Conservation (phyloP, 139 green algal genomes). For the Chlamydomonas incerta region DNA sequence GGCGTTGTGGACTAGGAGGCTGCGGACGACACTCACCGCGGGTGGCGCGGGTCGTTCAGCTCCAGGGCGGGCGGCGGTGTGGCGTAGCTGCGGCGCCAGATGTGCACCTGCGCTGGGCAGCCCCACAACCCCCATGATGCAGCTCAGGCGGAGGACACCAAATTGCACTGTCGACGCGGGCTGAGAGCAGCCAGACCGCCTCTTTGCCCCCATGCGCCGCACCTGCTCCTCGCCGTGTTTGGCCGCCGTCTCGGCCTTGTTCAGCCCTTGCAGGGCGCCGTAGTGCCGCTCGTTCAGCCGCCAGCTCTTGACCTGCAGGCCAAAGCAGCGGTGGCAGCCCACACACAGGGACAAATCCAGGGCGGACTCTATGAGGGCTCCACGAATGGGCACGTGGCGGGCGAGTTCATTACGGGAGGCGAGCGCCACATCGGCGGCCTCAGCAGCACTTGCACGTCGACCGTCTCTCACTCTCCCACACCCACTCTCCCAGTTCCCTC, state of each 20-base stretch:
- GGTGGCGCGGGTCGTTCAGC: constrained; percentile 29
- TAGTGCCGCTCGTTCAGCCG: constrained; percentile 63
- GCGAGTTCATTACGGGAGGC: too few species aligned
- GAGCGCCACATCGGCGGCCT: too few species aligned
- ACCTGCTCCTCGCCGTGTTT: constrained; percentile 49
- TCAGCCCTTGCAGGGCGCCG: constrained; percentile 53
- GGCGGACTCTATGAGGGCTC: not conserved
- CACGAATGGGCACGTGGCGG: too few species aligned
- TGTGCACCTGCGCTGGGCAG: constrained; percentile 46
- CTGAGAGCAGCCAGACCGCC: not conserved
- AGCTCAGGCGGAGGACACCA: too few species aligned
- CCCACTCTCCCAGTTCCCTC: too few species aligned
- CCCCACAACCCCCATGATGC: too few species aligned
- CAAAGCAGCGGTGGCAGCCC: not conserved
- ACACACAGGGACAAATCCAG: too few species aligned
- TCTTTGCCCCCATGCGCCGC: too few species aligned
- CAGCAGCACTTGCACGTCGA: too few species aligned
- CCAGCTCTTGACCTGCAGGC: constrained; percentile 47
- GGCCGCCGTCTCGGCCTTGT: constrained; percentile 50
- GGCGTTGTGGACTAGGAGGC: too few species aligned
- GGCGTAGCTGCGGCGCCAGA: constrained; percentile 52
- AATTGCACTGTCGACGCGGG: too few species aligned
- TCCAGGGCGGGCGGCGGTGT: constrained; percentile 26
- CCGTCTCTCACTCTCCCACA: not conserved
- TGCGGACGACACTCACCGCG: not conserved